Base-by-base conservation (phyloP, 768 basidiomycete genomes). In the Termitomyces sp. region DNA sequence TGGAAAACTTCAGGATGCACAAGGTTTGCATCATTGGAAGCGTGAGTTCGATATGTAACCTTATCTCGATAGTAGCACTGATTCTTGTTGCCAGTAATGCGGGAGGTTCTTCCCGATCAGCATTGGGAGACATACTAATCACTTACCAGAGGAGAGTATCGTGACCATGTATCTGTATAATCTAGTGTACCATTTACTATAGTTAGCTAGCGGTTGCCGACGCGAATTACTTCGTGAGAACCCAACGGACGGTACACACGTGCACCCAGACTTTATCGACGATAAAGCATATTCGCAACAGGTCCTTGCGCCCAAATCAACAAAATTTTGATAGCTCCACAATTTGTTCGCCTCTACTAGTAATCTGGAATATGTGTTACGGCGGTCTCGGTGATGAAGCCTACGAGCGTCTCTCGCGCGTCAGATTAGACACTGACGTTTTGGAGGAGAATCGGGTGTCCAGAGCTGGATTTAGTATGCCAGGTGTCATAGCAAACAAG, bases 61-160 rank as follows among this genome's bases (percentile, higher is more conserved):
- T 49, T 62, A 29, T 45, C 54, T 37, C 10, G n/a, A 16, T 27
- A 17, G 3, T 43, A 14, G 62, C 21, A 49, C 57, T 59, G 59
- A 58, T 48, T 38, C 47, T 16, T 31, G 11, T 34, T 38, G 37
- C 43, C 56, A 89, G 87, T 92, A 34, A 95, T 95, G 91, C 82
- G 90, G 56, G 72, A 84, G 32, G 81, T 90, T n/a, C 65, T 94
- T 61, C 83, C 87, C 0, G 82, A 88, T 58, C 62, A 81, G 12
- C 75, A 87, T 60, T 93, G 91, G 91, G 87, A 90, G 71, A 87
- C 85, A 6, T 92, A 86, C 69, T 93, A 73, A 48, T n/a, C 12
- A 57, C 32, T 38, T 25, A n/a, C 12, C 3, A 21, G 17, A 32
- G 16, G 29, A 41, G 61, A 52, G 46, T 37, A 32, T n/a, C 14